A percentile compares a stretch with the other conserved stretches of the same genome.
These are phyloP conservation scores for Echinochloa phyllopogon DNA, from an alignment of 176 grass and related monocot species.

Conservation along the genomic window DNA sequence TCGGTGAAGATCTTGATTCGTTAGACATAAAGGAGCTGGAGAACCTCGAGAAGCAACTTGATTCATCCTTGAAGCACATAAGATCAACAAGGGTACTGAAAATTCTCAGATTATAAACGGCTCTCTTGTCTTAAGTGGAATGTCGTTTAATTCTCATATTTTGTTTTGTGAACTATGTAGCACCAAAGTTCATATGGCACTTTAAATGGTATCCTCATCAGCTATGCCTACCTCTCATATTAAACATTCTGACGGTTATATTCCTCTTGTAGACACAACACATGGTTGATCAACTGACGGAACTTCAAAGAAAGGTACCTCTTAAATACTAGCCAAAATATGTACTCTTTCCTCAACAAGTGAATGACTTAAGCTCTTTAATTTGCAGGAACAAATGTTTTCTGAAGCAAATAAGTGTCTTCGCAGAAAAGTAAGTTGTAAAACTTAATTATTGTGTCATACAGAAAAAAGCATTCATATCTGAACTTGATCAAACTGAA, in stretches of 20 bases:
- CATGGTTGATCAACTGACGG: slow-evolving; percentile 70
- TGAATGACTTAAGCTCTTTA: slow-evolving; percentile 6
- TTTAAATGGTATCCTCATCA: neutral
- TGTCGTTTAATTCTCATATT: neutral
- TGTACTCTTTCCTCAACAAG: neutral
- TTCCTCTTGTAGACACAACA: slow-evolving; percentile 59
- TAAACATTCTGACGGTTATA: slow-evolving; percentile 8
- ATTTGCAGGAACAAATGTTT: slow-evolving; percentile 79
- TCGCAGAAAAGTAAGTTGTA: slow-evolving; percentile 80
- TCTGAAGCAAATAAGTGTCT: slow-evolving; percentile 80
- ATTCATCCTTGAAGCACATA: slow-evolving; percentile 86
- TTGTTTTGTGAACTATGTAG: neutral
- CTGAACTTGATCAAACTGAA: neutral
- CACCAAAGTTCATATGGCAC: neutral
- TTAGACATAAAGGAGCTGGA: slow-evolving; percentile 82
- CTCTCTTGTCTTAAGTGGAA: neutral
- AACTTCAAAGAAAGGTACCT: slow-evolving; percentile 77
- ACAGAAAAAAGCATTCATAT: neutral
- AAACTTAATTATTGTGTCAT: neutral
- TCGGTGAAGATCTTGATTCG: slow-evolving; percentile 76
- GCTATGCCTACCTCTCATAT: neutral
- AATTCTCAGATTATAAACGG: neutral
- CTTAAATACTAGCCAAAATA: neutral
- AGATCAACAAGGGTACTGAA: slow-evolving; percentile 81
- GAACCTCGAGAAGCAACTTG: slow-evolving; percentile 82